These are phyloP conservation scores for Curvularia lunata DNA, from an alignment of 2,329 filamentous ascomycete species.

Conservation along the genomic window DNA sequence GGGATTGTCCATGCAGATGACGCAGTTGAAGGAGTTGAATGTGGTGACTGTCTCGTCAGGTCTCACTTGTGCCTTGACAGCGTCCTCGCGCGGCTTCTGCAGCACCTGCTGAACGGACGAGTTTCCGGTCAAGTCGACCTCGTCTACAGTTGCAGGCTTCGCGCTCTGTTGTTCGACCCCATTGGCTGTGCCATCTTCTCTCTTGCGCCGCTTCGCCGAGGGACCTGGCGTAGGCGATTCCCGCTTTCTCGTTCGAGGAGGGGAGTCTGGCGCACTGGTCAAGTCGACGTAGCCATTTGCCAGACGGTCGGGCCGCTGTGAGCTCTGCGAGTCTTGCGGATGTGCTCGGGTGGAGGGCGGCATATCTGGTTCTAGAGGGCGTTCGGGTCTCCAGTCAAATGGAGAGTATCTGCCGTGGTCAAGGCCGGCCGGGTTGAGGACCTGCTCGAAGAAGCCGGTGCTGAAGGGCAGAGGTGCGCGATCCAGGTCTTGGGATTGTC, in stretches of 20 bases:
- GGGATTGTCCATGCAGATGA: slow-evolving; percentile 68
- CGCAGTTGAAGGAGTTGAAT: slow-evolving; percentile 61
- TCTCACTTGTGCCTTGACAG: slow-evolving; percentile 54
- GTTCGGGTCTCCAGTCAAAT: slow-evolving; percentile 17
- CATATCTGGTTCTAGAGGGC: slow-evolving; percentile 15
- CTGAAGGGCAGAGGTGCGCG: slow-evolving; percentile 24
- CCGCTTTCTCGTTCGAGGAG: slow-evolving; percentile 30
- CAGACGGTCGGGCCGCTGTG: slow-evolving; percentile 32
- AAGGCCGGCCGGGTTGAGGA: slow-evolving; percentile 36
- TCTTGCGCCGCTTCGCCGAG: slow-evolving; percentile 41
- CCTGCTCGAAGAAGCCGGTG: slow-evolving; percentile 38
- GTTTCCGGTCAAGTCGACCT: slow-evolving; percentile 58
- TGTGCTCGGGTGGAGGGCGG: slow-evolving; percentile 26
- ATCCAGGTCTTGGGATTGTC: slow-evolving; percentile 23
- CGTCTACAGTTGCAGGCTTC: slow-evolving; percentile 48
- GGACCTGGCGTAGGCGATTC: slow-evolving; percentile 36
- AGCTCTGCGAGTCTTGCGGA: slow-evolving; percentile 12
- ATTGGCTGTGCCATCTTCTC: slow-evolving; percentile 23
- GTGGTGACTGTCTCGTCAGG: slow-evolving; percentile 49
- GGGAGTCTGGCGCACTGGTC: slow-evolving; percentile 33
- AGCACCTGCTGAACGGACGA: slow-evolving; percentile 53
- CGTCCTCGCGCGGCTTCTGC: slow-evolving; percentile 61
- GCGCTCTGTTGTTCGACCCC: slow-evolving; percentile 2
- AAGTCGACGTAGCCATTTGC: slow-evolving; percentile 49
- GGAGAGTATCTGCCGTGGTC: slow-evolving; percentile 24